These are phyloP conservation scores for Grosmannia serpens DNA, from an alignment of 2,329 filamentous ascomycete species.

Conservation along the genomic window DNA sequence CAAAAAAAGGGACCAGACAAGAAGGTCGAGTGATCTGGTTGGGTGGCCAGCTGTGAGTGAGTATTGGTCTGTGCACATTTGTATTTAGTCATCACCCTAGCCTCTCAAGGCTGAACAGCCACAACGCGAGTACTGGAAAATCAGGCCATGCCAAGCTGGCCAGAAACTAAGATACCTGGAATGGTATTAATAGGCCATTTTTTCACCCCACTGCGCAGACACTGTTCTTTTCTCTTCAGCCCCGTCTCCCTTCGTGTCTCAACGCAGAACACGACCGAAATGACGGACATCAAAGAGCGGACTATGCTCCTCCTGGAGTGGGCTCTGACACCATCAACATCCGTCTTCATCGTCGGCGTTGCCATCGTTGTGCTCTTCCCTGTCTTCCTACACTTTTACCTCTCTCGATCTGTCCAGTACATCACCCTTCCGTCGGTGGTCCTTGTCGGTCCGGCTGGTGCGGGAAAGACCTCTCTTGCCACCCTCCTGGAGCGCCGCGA, in stretches of 20 bases:
- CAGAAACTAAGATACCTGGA: not conserved
- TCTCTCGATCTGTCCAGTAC: conserved; percentile 57
- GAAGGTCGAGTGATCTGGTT: not conserved
- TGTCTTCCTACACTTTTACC: conserved; percentile 62
- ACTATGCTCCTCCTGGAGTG: conserved; percentile 32
- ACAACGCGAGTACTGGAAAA: not conserved
- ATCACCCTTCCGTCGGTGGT: conserved; percentile 64
- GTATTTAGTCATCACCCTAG: not conserved
- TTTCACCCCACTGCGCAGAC: no score
- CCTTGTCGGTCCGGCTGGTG: conserved; percentile 67
- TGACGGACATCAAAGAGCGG: conserved; percentile 16
- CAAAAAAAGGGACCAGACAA: not conserved
- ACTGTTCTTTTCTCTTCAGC: not conserved
- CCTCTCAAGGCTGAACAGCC: not conserved
- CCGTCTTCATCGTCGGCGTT: conserved; percentile 56
- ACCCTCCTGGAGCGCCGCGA: conserved; percentile 55
- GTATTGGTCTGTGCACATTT: not conserved
- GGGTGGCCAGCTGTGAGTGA: not conserved
- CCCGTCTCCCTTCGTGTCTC: not conserved
- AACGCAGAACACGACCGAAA: not conserved
- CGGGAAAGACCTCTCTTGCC: conserved; percentile 82
- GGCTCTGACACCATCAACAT: conserved; percentile 46
- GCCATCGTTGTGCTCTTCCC: conserved; percentile 63
- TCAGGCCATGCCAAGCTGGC: not conserved
- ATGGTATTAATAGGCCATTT: not conserved